phyloP scores from a whole-genome alignment of 2,329 filamentous ascomycete species.

The Xenosphaeropsis pyriputrescens region DNA sequence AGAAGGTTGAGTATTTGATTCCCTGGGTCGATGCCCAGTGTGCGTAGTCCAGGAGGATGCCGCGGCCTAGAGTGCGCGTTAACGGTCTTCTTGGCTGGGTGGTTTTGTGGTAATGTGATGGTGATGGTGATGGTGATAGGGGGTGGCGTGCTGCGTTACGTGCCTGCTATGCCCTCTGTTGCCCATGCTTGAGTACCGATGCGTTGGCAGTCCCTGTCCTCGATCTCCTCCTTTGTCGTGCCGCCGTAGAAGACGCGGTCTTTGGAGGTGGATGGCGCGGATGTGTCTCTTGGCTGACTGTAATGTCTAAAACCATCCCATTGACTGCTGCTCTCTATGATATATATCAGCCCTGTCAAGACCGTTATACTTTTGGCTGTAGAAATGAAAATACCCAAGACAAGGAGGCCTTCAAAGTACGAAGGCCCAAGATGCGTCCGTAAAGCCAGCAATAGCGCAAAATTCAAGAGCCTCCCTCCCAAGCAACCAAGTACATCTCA shows the following conservation, averaged over 20 bases:
- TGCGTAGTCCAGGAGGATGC: conserved; percentile 34
- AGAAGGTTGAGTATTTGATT: conserved; percentile 24
- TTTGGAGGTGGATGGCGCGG: conserved; percentile 8
- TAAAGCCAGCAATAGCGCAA: too few relatives aligned
- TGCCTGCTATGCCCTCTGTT: conserved; percentile 27
- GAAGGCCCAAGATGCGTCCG: too few relatives aligned
- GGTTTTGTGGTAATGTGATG: conserved; percentile 3
- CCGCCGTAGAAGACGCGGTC: conserved; percentile 33
- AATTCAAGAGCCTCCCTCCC: too few relatives aligned
- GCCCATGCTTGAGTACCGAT: conserved; percentile 34
- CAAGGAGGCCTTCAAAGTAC: too few relatives aligned
- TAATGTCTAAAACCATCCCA: conserved; percentile 37
- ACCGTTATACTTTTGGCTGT: conserved; percentile 28
- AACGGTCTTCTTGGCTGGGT: too few relatives aligned
- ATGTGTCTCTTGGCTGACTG: conserved; percentile 21
- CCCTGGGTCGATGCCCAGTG: conserved; percentile 25
- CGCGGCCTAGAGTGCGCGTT: conserved; percentile 21
- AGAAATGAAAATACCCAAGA: too few relatives aligned
- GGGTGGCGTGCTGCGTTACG: background rate
- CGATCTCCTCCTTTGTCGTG: conserved; percentile 27
- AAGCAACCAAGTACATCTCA: too few relatives aligned
- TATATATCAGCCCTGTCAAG: background rate
- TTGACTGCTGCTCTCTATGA: conserved; percentile 28
- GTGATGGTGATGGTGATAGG: background rate
- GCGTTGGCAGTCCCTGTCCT: conserved; percentile 24